Base-by-base conservation (phyloP, 2,329 filamentous ascomycete species). In the Cucurbitaria berberidis region DNA sequence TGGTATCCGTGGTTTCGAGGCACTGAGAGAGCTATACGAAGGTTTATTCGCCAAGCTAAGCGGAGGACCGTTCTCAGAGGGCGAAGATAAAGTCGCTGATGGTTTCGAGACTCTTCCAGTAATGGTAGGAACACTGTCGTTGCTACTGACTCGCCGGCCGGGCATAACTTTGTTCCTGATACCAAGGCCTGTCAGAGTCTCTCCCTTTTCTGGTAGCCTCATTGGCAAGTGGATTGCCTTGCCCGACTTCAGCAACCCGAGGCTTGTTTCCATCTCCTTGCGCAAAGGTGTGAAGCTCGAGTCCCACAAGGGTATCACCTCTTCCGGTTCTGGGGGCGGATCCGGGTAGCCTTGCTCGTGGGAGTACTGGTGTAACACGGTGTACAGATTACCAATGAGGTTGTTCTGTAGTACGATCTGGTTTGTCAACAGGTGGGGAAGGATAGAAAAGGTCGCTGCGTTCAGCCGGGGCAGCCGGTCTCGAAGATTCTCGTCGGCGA, bases 401-500 rank as follows among this genome's bases (percentile, higher is more conserved):
- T 86, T 84, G 70, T 92, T 92, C 73, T 93, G 90, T 24, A 92
- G 86, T 68, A 89, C 81, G 39, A 93, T 85, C 66, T 93, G 88
- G 30, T 83, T 82, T 35, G 83, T 82, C 10, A 93, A 81, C 18
- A 96, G 79, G 46, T 86, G 85, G 24, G 90, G 89, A 11, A 93
- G 81, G n/a, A 96, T 78, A 21, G 83, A 88, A 69, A 91, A 90
- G 3, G 87, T 82, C 9, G 89, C 86, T 3, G 83, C 77, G 46
- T 93, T 85, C 8, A 96, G 78, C 1, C 84, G 86, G 8, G 91
- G 91, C 2, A 96, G 82, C 15, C 84, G 86, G 57, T 85, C 79
- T 66, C 86, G 86, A 29, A 96, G 80, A 72, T 90, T 87, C 26
- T 89, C 84, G 69, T 96, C 91, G 38, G 89, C 87, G 34, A 84